Evolutionary conservation across 805 yeast species (phyloP), one percentile per base, ranked within the genome.

Genomic region (Zygoascus flipseniorum): DNA sequence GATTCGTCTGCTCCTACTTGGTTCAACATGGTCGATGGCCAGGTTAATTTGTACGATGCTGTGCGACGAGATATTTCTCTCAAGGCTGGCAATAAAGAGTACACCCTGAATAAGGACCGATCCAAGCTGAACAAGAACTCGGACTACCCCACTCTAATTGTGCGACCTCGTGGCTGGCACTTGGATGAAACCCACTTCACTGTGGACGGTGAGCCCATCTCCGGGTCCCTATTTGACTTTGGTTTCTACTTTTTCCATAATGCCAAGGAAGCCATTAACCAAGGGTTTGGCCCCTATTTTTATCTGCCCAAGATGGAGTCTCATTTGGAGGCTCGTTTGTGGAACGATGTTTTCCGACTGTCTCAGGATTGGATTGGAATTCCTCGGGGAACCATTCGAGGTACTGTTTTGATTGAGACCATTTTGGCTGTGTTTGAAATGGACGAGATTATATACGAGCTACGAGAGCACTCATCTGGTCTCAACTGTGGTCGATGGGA

Each of bases 401-500:
- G 81, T 32, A 81, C 87, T 43, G 87, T 83, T 44, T 74, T 83
- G 66, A 82, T 83, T 61, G 89, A 83, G 72, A 83, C 88, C 50
- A 77, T 83, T 57, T 79, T 84, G 47, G 88, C 86, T 39, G 86
- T 82, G 28, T 83, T 82, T 74, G 87, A 83, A 68, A 82, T 83
- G 86, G 87, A 83, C 69, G 89, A 83, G 70, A 83, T 83, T 65
- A 82, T 83, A 63, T 83, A 80, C 68, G 86, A 83, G 69, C 79
- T 83, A 63, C 76, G 86, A 64, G 79, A 78, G 65, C 88, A 83
- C 72, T 79, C 81, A 54, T 80, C 83, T 35, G 89, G 88, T 42
- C 77, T 83, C 65, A 83, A 83, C 75, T 83, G 88, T 69, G 88
- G 88, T 61, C 75, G 87, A 64, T 83, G 88, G 88, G 88, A 83